These are phyloP conservation scores for Myxozyma mucilagina DNA, from an alignment of 805 yeast genomes.

Conservation along the genomic window DNA sequence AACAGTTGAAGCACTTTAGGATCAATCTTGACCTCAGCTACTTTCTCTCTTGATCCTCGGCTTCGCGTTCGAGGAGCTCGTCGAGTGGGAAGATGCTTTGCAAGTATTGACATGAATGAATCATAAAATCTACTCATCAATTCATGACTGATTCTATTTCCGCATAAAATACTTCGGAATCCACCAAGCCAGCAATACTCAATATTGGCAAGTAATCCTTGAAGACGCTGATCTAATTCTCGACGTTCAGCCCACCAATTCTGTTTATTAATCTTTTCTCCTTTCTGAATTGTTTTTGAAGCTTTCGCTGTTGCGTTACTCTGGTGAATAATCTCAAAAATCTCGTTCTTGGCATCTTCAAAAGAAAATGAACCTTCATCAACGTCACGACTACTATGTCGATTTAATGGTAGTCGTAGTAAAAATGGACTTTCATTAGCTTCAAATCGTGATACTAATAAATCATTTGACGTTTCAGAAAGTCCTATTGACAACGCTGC, in stretches of 20 bases:
- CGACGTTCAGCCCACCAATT: slow-evolving; percentile 79
- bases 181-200: slow-evolving; percentile 79
- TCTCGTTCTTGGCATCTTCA: slow-evolving; percentile 48
- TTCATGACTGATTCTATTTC: slow-evolving; percentile 36
- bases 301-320: slow-evolving; percentile 54
- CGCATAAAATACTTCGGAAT: slow-evolving; percentile 61
- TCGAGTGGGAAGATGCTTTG: slow-evolving; percentile 53
- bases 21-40: slow-evolving; percentile 42
- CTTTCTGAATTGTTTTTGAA: slow-evolving; percentile 11
- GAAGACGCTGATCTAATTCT: slow-evolving; percentile 57
- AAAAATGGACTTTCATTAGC: slow-evolving; percentile 46
- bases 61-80: slow-evolving; percentile 37
- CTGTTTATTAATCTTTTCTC: slow-evolving; percentile 52
- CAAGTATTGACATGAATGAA: slow-evolving; percentile 46
- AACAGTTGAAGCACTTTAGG: slow-evolving; percentile 54
- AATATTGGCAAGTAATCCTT: slow-evolving; percentile 54
- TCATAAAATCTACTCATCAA: slow-evolving; percentile 42
- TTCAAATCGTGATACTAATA: slow-evolving; percentile 53
- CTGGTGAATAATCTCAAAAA: slow-evolving; percentile 54
- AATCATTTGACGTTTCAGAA: slow-evolving; percentile 57
- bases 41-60: slow-evolving; percentile 8
- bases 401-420: slow-evolving; percentile 59
- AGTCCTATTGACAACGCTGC: slow-evolving; percentile 60
- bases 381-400: slow-evolving; percentile 50
- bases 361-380: slow-evolving; percentile 49